phyloP scores from a whole-genome alignment of 2,329 filamentous ascomycete species.

The Colletotrichum aenigma region DNA sequence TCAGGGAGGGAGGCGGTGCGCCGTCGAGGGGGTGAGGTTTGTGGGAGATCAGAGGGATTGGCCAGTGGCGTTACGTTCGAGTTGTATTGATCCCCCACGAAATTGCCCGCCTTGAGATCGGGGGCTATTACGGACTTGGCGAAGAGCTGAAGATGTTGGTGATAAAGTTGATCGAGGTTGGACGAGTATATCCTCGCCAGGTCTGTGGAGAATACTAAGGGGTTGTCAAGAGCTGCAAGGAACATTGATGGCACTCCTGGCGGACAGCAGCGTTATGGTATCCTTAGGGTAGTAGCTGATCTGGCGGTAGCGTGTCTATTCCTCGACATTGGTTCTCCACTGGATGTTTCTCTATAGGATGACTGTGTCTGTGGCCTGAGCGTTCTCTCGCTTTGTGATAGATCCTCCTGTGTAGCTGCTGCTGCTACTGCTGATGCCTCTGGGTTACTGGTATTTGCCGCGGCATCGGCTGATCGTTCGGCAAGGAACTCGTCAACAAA shows the following conservation, averaged over 20 bases:
- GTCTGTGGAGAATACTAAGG: background rate
- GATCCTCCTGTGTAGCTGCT: background rate
- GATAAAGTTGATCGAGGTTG: background rate
- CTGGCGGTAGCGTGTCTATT: background rate
- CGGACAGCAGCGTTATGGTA: background rate
- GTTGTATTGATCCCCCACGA: background rate
- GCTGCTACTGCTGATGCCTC: background rate
- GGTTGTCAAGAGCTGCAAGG: conserved; percentile 2
- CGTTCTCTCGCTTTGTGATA: background rate
- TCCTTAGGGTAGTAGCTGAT: background rate
- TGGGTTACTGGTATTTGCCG: background rate
- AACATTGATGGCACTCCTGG: background rate
- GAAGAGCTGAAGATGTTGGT: background rate
- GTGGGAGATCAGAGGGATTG: background rate
- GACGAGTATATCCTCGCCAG: background rate
- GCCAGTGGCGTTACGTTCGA: background rate
- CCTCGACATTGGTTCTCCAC: too few species aligned
- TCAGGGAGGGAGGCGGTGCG: background rate
- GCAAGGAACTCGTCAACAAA: background rate
- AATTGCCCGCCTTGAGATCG: background rate
- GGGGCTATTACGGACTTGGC: background rate
- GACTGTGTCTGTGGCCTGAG: background rate
- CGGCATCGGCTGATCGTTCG: background rate
- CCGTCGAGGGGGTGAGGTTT: background rate
- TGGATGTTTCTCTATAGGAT: too few species aligned